Evolutionary conservation across 768 basidiomycete species (phyloP), one percentile per base, ranked within the genome.

Genomic region (Leccinellum luteum): DNA sequence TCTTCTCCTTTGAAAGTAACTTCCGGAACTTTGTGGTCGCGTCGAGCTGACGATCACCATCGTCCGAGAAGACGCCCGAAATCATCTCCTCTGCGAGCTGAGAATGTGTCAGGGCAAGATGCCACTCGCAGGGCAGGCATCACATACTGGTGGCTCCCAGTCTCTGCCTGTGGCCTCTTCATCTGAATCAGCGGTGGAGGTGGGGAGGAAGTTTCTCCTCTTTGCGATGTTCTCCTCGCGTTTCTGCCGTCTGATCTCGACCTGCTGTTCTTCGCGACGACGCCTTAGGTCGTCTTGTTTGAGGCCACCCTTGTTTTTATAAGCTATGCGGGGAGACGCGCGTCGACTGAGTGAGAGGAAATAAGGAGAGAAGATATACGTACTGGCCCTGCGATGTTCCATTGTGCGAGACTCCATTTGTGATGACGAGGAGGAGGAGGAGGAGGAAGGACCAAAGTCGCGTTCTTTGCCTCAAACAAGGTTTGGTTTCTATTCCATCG

Each of bases 11-110:
- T 64, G 95, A 98, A 62, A 99, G 85, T 41, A 99, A 83, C 77
- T 98, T 99, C 68, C 97, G 89, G 82, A 98, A 98, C 77, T 92
- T 96, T 70, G 93, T 98, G 17, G 97, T 98, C 70, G 96, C 91
- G 74, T 98, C 95, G 59, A 96, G 79, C 75, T 99, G 97, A 66
- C 85, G 88, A 58, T 97, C 93, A 30, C 88, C 79, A 73, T 95
- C 89, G 52, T 94, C 87, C 23, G 92, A 93, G 74, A 97, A 96
- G 27, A 99, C 94, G 55, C 88, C 94, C 54, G 81, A 74, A 61
- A 99, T 87, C 94, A 99, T 95, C 67, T 94, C 93, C 55, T 91
- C 89, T 28, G 89, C 86, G 63, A 94, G 82, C 86, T 93, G 60
- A 13, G 66, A 60, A 41, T 5, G 19, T 48, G 51, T 69, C 21